A percentile compares a stretch with the other conserved stretches of the same genome.
phyloP scores from a whole-genome alignment of 805 yeast species.

The Saitoella complicata region DNA sequence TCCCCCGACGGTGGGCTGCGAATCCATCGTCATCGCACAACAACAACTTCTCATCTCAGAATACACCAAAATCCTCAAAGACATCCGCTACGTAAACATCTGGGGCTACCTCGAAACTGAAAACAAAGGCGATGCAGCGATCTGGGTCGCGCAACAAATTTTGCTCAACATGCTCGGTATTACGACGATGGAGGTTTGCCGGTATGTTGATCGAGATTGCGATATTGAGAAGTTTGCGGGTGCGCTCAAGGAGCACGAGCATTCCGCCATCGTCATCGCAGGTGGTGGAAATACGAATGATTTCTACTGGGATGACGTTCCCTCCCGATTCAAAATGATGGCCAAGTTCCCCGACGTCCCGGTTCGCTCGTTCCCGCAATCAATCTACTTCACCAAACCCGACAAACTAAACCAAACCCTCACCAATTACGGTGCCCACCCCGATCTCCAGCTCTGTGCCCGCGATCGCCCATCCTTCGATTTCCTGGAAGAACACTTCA shows the following conservation, averaged over 20 bases:
- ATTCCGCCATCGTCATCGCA: neutral
- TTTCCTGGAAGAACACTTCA: neutral
- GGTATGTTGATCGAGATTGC: too few species aligned
- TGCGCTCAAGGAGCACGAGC: neutral
- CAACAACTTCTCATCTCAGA: too few species aligned
- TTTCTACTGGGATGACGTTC: neutral
- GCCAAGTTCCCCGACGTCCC: neutral
- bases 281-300: constrained; percentile 3
- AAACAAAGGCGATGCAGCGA: constrained; percentile 3
- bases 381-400: neutral
- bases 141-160: neutral
- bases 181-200: neutral
- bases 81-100: too few species aligned
- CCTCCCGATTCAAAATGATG: neutral
- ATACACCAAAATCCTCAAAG: too few species aligned
- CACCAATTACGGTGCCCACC: neutral
- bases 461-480: constrained; percentile 1
- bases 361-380: neutral
- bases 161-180: neutral
- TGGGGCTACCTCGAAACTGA: neutral
- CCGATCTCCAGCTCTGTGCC: neutral
- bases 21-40: too few species aligned
- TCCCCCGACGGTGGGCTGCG: too few species aligned
- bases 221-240: too few species aligned
- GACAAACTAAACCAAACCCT: neutral